Evolutionary conservation across 164 flowering plant species (phyloP), one percentile per base, ranked within the genome.

Genomic region (Aristolochia contorta): DNA sequence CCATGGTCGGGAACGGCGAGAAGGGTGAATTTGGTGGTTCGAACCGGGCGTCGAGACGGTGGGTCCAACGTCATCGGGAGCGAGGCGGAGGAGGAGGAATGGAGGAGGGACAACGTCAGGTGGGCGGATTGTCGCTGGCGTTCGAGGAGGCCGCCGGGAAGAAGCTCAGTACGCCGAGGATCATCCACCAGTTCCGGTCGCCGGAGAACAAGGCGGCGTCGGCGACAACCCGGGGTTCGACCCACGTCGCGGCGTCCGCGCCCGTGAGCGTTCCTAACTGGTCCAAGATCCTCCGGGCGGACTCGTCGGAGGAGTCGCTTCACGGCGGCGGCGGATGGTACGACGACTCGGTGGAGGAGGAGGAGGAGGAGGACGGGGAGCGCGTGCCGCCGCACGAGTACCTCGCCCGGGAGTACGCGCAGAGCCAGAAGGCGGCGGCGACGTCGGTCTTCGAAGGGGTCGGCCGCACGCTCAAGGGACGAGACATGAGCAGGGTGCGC

Each of bases 391-490:
- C 98, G 7, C 98, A 92, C 67, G 98, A 85, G 81, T 92, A 85
- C 69, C 54, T 89, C 60, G 96, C 96, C 12, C 84, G 87, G 20
- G 77, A 73, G 66, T 65, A 73, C 53, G 76, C 73, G 0, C 68
- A 83, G 27, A 77, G 80, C 63, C 70, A 77, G 10, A 78, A 67
- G 58, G 48, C 46, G 65, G 75, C 71, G 55, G 80, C 75, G 20
- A 78, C 79, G 16, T 92, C 96, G 58, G 91, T 87, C 16, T 80
- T 85, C 43, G 95, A 84, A 60, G 98, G 98, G 8, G 95, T 83
- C 51, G 96, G 98, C 0, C 80, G 98, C 57, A 92, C 98, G 21
- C 82, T 92, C 3, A 92, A 92, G 75, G 98, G 98, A n/a, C 81
- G 96, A 23, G 98, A 92, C 69, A 48, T 89, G 91, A 79, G 96